A percentile compares a stretch with the other conserved stretches of the same genome.
These are phyloP conservation scores for Rhizopus arrhizus DNA, from an alignment of 371 early-diverging fungal genomes.

Conservation along the genomic window DNA sequence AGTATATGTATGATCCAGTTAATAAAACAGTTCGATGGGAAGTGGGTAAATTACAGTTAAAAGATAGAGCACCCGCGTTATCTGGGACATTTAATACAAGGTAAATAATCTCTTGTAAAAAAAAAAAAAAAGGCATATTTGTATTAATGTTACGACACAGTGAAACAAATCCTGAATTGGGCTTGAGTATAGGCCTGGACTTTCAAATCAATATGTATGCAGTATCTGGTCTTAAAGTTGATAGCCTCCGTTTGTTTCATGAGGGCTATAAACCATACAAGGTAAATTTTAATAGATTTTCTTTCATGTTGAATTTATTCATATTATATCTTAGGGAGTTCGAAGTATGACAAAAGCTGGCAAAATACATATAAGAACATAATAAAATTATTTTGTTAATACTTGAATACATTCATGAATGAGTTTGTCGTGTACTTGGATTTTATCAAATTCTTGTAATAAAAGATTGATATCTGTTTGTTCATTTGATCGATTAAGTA, in stretches of 20 bases:
- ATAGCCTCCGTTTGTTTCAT: slow-evolving; percentile 71
- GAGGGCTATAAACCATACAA: slow-evolving; percentile 86
- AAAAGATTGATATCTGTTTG: not conserved
- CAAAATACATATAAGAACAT: slow-evolving; percentile 73
- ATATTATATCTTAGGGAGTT: slow-evolving; percentile 57
- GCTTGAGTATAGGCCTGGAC: slow-evolving; percentile 65
- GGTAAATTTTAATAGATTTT: slow-evolving; percentile 34
- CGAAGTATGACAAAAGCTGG: slow-evolving; percentile 76
- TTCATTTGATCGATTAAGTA: slow-evolving; percentile 34
- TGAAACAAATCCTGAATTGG: slow-evolving; percentile 56
- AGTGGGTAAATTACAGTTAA: slow-evolving; percentile 61
- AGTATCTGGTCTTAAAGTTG: slow-evolving; percentile 76
- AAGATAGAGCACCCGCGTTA: slow-evolving; percentile 63
- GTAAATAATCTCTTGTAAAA: slow-evolving; percentile 16
- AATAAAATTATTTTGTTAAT: slow-evolving; percentile 6
- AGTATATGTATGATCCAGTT: slow-evolving; percentile 77
- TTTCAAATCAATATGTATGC: slow-evolving; percentile 77
- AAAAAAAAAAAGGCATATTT: not conserved
- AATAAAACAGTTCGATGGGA: slow-evolving; percentile 72
- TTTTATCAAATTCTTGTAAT: slow-evolving; percentile 1
- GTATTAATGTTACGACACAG: slow-evolving; percentile 22
- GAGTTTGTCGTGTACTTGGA: not conserved
- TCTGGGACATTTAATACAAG: slow-evolving; percentile 66
- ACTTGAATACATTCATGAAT: slow-evolving; percentile 1
- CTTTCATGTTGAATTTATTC: not conserved